Evolutionary conservation across 352 stramenopile species (phyloP), one percentile per base, ranked within the genome.

Genomic region (Phytopythium kandeliae): DNA sequence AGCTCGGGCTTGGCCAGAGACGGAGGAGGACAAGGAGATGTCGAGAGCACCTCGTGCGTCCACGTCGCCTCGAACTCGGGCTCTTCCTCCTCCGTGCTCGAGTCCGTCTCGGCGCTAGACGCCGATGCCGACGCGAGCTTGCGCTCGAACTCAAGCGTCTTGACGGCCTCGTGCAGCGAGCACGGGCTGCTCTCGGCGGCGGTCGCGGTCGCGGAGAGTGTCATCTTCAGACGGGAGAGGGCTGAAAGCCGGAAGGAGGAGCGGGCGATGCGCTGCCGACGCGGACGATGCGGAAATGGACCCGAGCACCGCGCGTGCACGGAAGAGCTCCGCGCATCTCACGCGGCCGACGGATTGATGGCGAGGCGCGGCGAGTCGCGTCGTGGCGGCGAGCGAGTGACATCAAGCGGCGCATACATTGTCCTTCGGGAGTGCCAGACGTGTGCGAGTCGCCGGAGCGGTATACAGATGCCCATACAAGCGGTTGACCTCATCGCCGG

Each of bases 21-120:
- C 1, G 28, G 8, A 9, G 45, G 17, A n/a, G n/a, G n/a, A n/a
- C n/a, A n/a, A n/a, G n/a, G n/a, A n/a, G n/a, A n/a, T n/a, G 28
- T 31, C 28, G 28, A 31, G 3, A 71, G 12, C 35, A 37, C n/a
- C 30, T 51, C 45, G 45, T 40, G 45, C 10, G 45, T 51, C 28
- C 30, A 51, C 26, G 30, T 26, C n/a, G n/a, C 30, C 28, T 51
- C 45, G 30, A 51, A 51, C 10, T 41, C 45, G 30, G 11, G 25
- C 26, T 51, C 45, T 1, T 51, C 67, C 15, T 73, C 64, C 40
- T 77, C 67, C 36, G 61, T 75, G 57, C 67, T 57, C 38, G 60
- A 51, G 6, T 65, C 58, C 12, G 62, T 63, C 24, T 59, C 57
- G 35, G 54, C 24, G 13, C 35, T 26, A 7, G 61, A 69, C 26